Evolutionary conservation across 768 basidiomycete species (phyloP), one percentile per base, ranked within the genome.

Genomic region (Lactarius indigo): DNA sequence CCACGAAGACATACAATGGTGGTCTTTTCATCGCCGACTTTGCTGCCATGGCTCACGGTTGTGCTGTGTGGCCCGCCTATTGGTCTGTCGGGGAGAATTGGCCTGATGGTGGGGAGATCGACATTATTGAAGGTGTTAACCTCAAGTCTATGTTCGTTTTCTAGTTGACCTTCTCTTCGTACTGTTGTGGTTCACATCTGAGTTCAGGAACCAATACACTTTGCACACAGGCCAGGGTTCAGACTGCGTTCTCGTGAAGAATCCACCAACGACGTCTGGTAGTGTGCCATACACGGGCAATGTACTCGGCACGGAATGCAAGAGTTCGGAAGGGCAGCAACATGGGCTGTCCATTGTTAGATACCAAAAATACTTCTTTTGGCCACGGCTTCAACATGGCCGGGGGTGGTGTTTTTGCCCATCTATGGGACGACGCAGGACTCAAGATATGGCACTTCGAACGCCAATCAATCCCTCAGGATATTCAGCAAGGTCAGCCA

Each of bases 11-110:
- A 13, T 77, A 75, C 64, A 67, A 61, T 57, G 50, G 60, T 12
- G 76, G 76, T n/a, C 70, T 77, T 20, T 72, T 77, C 68, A 72
- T 77, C 41, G 69, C 75, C 52, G 76, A 77, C 61, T 70, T 76
- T 52, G 62, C 63, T 31, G 58, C 69, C 6, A 73, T 76, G 74
- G 75, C 76, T 9, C 57, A 63, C 33, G 76, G 76, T 0, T 77
- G 76, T 59, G 61, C 69, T 18, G 66, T 72, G 52, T 76, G 75
- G 75, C 75, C 75, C 18, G 74, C 75, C 2, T 75, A 69, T 52
- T 75, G 75, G 74, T 68, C 61, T 50, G 15, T 23, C 8, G 62
- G 31, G 20, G 18, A 61, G 2, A 57, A 64, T 47, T 75, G 75
- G 76, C 76, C 76, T 8, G 7, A 62, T 17, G 59, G 28, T 17